These are phyloP conservation scores for Cryphonectria naterciae DNA, from an alignment of 2,329 filamentous ascomycete species.

Conservation along the genomic window DNA sequence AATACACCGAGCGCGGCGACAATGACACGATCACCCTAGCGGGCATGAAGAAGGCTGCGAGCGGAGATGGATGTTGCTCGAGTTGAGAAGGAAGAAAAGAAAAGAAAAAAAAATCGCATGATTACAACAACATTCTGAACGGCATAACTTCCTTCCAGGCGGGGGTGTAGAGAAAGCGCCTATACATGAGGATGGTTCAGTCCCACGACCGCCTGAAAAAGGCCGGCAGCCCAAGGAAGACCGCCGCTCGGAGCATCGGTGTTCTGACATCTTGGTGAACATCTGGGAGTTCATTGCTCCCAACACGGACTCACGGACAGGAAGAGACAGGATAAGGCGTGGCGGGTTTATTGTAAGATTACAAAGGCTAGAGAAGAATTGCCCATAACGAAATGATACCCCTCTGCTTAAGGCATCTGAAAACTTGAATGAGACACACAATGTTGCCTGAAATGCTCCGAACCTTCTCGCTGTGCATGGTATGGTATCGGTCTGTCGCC, in stretches of 20 bases:
- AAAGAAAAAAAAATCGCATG: background rate
- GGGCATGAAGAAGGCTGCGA: slow-evolving; percentile 40
- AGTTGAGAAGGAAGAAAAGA: slow-evolving; percentile 11
- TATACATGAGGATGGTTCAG: background rate
- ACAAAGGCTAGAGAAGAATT: slow-evolving; percentile 20
- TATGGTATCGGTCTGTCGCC: slow-evolving; percentile 9
- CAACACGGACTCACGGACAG: background rate
- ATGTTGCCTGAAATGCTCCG: slow-evolving; percentile 16
- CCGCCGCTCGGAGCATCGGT: background rate
- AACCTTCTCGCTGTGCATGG: slow-evolving; percentile 3
- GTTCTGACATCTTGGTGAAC: background rate
- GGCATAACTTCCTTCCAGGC: background rate
- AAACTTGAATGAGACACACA: background rate
- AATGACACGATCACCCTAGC: slow-evolving; percentile 85
- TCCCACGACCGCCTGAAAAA: background rate
- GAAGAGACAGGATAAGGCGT: background rate
- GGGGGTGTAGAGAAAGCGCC: background rate
- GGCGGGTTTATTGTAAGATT: slow-evolving; percentile 23
- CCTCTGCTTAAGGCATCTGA: slow-evolving; percentile 27
- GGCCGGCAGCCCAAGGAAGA: background rate
- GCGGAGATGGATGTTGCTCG: slow-evolving; percentile 34
- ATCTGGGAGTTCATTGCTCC: background rate
- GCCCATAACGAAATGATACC: slow-evolving; percentile 39
- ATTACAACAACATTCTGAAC: background rate
- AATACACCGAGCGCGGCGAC: slow-evolving; percentile 88